Conservation (phyloP, 352 stramenopile species). For the Aphanomyces cochlioides region DNA sequence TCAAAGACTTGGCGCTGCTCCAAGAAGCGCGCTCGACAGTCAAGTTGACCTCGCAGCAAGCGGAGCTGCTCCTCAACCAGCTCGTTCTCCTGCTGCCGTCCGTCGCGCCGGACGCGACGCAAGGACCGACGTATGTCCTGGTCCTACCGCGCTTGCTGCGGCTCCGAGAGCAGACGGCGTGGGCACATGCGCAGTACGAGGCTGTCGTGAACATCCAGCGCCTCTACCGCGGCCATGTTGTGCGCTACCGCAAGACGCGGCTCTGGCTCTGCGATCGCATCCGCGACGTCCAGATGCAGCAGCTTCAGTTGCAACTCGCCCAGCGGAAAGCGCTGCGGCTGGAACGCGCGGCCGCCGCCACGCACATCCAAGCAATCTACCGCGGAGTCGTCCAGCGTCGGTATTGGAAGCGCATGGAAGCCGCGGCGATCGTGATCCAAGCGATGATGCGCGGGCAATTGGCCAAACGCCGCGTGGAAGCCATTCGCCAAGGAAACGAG, state of each 20-base stretch:
- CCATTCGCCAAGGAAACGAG: conserved; percentile 14
- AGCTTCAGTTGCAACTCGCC: background rate
- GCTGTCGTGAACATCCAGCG: conserved; percentile 24
- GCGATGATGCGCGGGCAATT: conserved; percentile 11
- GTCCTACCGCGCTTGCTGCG: conserved; percentile 4
- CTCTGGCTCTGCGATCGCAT: background rate
- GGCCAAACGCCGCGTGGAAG: conserved; percentile 11
- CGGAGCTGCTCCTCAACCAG: background rate
- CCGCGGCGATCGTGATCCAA: conserved; percentile 19
- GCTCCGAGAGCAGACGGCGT: conserved; percentile 2
- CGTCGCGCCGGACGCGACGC: background rate
- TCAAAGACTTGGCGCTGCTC: background rate
- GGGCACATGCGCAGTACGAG: conserved; percentile 7
- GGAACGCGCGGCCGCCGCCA: conserved; percentile 2
- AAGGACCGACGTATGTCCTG: background rate
- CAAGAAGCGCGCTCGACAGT: background rate
- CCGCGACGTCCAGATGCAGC: conserved; percentile 3
- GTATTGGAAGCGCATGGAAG: background rate
- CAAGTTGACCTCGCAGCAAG: conserved; percentile 8
- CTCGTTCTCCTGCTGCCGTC: conserved; percentile 1
- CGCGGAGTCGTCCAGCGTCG: background rate
- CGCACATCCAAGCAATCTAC: conserved; percentile 4
- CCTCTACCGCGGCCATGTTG: conserved; percentile 15
- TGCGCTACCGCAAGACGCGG: conserved; percentile 1
- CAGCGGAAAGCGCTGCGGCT: conserved; percentile 4